phyloP scores from a whole-genome alignment of 257 asterid species.

The Nicotiana knightiana region DNA sequence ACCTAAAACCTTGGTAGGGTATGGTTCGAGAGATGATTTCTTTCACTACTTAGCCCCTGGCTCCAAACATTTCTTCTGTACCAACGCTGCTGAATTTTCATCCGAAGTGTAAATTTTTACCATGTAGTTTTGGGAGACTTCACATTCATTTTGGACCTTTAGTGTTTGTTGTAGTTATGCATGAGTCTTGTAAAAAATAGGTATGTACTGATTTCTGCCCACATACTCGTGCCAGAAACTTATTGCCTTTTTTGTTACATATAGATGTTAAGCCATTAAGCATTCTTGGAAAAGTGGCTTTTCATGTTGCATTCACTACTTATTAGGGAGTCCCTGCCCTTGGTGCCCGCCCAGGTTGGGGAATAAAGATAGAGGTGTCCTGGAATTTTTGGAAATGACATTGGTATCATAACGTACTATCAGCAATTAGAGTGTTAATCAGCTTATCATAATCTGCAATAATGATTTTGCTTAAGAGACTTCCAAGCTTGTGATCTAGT shows the following conservation, averaged over 20 bases:
- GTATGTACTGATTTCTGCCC: not conserved
- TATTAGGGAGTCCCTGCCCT: too few relatives aligned
- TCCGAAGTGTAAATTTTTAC: not conserved
- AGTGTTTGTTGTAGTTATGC: not conserved
- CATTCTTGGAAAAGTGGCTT: not conserved
- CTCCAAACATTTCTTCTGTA: not conserved
- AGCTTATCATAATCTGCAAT: not conserved
- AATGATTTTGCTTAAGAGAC: not conserved
- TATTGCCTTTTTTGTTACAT: not conserved
- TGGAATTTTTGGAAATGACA: not conserved
- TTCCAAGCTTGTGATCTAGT: too few relatives aligned
- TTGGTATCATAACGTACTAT: not conserved
- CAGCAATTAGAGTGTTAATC: not conserved
- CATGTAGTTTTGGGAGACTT: not conserved
- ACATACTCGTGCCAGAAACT: not conserved
- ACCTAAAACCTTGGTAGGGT: constrained; percentile 75
- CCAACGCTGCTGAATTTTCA: not conserved
- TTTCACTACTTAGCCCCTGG: not conserved
- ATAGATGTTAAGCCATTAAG: not conserved
- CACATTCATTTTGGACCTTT: not conserved
- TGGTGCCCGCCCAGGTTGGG: too few relatives aligned
- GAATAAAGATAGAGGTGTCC: too few relatives aligned
- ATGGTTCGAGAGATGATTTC: not conserved
- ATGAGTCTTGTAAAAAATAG: not conserved
- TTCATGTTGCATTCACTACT: too few relatives aligned